Conservation (phyloP, 139 green algal genomes). For the Yamagishiella unicocca region DNA sequence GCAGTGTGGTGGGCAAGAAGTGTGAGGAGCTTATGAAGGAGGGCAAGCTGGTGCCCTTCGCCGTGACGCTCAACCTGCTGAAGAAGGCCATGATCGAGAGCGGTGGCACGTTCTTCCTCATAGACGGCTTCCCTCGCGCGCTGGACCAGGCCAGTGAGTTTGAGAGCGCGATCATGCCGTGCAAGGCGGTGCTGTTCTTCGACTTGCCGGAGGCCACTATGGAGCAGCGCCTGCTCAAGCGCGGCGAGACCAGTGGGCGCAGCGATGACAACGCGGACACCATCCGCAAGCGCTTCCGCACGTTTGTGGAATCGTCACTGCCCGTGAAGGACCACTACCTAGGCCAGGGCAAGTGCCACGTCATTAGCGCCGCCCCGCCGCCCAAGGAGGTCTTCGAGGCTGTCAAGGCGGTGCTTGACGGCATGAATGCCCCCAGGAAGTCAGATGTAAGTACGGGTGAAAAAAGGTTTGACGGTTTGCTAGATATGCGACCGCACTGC, state of each 20-base stretch:
- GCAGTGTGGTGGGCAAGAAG: conserved; percentile 71
- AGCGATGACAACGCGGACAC: conserved; percentile 95
- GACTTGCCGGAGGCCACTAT: conserved; percentile 80
- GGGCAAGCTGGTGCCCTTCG: conserved; percentile 83
- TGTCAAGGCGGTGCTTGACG: conserved; percentile 29
- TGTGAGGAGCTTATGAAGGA: conserved; percentile 86
- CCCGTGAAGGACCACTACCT: conserved; percentile 91
- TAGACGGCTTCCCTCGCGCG: conserved; percentile 94
- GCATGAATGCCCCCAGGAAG: conserved; percentile 23
- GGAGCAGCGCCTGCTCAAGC: conserved; percentile 88
- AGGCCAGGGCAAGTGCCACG: conserved; percentile 70
- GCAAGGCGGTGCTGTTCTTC: conserved; percentile 60
- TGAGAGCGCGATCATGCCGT: conserved; percentile 70
- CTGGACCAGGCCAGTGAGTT: conserved; percentile 85
- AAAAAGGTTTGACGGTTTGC: too few species aligned
- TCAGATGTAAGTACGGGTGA: neutral
- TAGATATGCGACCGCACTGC: too few species aligned
- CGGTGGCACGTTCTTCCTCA: conserved; percentile 82
- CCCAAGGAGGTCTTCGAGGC: conserved; percentile 31
- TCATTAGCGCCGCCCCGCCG: conserved; percentile 21
- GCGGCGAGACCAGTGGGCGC: conserved; percentile 89
- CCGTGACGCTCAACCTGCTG: conserved; percentile 83
- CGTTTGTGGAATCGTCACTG: conserved; percentile 87
- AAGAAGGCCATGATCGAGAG: conserved; percentile 79
- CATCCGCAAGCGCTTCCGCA: conserved; percentile 96